Conservation (phyloP, 1,284 basidiomycete genomes). For the Cryptococcus maquisensis region DNA sequence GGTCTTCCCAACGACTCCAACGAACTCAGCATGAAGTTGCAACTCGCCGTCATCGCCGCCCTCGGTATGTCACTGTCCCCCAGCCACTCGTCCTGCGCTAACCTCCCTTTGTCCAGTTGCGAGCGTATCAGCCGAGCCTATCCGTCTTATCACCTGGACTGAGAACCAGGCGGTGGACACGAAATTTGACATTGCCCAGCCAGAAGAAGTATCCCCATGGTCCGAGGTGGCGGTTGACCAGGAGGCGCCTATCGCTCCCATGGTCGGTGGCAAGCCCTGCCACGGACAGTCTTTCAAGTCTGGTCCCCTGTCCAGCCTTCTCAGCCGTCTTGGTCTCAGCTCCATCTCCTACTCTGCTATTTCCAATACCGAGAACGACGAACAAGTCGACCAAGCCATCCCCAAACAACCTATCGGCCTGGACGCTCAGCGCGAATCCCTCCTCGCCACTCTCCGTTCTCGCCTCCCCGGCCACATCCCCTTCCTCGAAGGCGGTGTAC, state of each 20-base stretch:
- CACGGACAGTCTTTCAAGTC: background rate
- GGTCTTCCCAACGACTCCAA: too few species aligned
- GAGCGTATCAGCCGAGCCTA: conserved; percentile 11
- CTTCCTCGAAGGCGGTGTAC: background rate
- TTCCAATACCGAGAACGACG: background rate
- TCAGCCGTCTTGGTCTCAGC: background rate
- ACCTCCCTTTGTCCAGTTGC: conserved; percentile 7
- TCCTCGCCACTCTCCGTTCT: background rate
- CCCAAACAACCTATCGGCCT: background rate
- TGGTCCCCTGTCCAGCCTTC: background rate
- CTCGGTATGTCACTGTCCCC: too few species aligned
- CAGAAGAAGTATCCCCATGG: background rate
- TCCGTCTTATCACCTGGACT: conserved; percentile 7
- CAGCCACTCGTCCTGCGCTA: background rate
- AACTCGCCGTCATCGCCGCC: too few species aligned
- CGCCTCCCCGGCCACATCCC: background rate
- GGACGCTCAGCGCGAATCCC: background rate
- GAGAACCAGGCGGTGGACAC: background rate
- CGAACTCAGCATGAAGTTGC: too few species aligned
- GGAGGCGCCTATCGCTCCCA: background rate
- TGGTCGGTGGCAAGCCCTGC: background rate
- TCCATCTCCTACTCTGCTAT: background rate
- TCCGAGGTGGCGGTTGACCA: background rate
- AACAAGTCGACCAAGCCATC: background rate
- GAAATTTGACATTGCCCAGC: background rate